phyloP scores from a whole-genome alignment of 768 basidiomycete species.

The Boletus reticuloceps region DNA sequence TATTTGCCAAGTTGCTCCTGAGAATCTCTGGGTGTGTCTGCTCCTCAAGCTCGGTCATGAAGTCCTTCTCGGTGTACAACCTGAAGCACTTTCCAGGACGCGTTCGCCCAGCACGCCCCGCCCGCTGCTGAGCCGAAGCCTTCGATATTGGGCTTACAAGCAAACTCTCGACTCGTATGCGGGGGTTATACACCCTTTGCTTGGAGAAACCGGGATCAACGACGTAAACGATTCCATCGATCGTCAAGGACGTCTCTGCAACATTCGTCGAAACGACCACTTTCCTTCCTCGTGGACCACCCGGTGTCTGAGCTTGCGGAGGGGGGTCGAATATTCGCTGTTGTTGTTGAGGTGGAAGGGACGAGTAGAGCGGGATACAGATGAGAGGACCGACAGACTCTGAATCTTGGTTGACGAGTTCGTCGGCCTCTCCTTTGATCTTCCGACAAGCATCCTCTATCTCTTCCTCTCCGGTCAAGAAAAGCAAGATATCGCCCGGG shows the following conservation, averaged over 20 bases:
- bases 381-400: slow-evolving; percentile 79
- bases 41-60: slow-evolving; percentile 92
- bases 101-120: slow-evolving; percentile 95
- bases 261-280: slow-evolving; percentile 96
- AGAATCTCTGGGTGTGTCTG: slow-evolving; percentile 98
- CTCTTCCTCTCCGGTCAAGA: slow-evolving; percentile 98
- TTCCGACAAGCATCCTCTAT: slow-evolving; percentile 96
- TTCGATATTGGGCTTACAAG: slow-evolving; percentile 95
- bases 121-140: slow-evolving; percentile 93
- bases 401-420: slow-evolving; percentile 67
- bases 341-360: slow-evolving; percentile 90
- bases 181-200: slow-evolving; percentile 97
- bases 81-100: slow-evolving; percentile 97
- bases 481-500: slow-evolving; percentile 87
- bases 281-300: slow-evolving; percentile 86
- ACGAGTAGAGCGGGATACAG: slow-evolving; percentile 94
- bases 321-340: slow-evolving; percentile 95
- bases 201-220: slow-evolving; percentile 98
- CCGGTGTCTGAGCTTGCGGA: slow-evolving; percentile 56
- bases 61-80: slow-evolving; percentile 96
- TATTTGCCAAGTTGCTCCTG: slow-evolving; percentile 89
- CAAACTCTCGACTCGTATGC: slow-evolving; percentile 92
- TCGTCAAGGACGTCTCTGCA: slow-evolving; percentile 95
- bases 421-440: slow-evolving; percentile 90
- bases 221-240: slow-evolving; percentile 99